Evolutionary conservation across 176 grass and related monocot genomes (phyloP).

Genomic region (Alloteropsis semialata): DNA sequence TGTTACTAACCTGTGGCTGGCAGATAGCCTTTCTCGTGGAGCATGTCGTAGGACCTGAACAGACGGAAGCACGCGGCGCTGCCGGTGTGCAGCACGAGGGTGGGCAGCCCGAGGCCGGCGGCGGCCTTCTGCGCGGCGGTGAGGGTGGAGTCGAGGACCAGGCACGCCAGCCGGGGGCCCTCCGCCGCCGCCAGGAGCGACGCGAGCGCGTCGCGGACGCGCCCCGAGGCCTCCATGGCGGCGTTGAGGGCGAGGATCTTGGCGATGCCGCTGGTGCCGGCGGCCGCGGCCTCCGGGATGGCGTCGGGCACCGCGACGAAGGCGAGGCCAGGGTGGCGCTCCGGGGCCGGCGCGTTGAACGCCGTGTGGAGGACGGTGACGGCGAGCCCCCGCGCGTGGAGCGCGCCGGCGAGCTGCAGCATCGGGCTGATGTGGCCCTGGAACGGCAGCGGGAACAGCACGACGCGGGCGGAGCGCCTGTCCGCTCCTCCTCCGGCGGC

Average conservation of each 20-base stretch:
- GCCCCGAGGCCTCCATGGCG: slow-evolving; percentile 16
- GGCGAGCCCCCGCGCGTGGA: slow-evolving; percentile 16
- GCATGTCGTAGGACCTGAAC: slow-evolving; percentile 26
- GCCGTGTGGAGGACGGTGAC: slow-evolving; percentile 40
- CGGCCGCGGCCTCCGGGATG: background rate
- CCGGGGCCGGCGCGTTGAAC: slow-evolving; percentile 12
- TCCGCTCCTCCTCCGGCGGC: background rate
- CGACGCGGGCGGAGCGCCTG: background rate
- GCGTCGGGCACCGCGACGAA: slow-evolving; percentile 9
- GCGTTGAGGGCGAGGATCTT: slow-evolving; percentile 23
- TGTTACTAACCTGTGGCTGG: background rate
- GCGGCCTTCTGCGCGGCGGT: background rate
- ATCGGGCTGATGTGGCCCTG: slow-evolving; percentile 51
- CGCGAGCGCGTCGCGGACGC: slow-evolving; percentile 10
- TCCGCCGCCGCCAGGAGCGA: background rate
- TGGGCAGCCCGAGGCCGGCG: background rate
- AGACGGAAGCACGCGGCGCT: background rate
- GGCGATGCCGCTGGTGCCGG: background rate
- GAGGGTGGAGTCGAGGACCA: slow-evolving; percentile 17
- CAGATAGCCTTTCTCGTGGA: slow-evolving; percentile 30
- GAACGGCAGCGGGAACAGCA: slow-evolving; percentile 35
- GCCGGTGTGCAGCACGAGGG: slow-evolving; percentile 26
- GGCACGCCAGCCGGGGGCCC: background rate
- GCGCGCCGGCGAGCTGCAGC: slow-evolving; percentile 36
- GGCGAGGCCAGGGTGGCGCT: background rate